A percentile compares a stretch with the other conserved stretches of the same genome.
Evolutionary conservation across 1,284 basidiomycete genomes (phyloP).

Genomic region (Ustilago sp.): DNA sequence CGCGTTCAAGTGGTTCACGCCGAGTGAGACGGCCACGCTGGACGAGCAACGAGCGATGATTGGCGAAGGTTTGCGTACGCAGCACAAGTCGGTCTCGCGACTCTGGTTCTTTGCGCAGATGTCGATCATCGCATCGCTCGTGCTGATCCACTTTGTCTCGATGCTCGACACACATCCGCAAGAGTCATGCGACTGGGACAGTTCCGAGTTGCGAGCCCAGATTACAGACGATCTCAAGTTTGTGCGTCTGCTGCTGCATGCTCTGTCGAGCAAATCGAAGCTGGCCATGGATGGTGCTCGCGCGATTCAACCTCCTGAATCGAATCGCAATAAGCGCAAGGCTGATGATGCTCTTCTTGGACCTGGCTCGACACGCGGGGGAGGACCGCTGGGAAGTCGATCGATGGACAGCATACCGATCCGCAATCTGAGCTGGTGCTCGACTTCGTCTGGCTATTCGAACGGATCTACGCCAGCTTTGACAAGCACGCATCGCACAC

Average conservation of each 20-base stretch:
- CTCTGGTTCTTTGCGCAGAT: conserved; percentile 62
- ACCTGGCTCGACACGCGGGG: conserved; percentile 12
- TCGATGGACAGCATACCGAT: conserved; percentile 37
- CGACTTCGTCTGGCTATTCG: conserved; percentile 39
- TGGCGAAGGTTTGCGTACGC: conserved; percentile 45
- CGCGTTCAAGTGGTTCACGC: conserved; percentile 58
- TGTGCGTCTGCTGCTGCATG: conserved; percentile 55
- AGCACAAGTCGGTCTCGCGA: conserved; percentile 43
- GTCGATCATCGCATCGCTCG: conserved; percentile 55
- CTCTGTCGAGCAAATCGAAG: conserved; percentile 52
- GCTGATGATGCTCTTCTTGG: conserved; percentile 28
- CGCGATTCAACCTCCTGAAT: conserved; percentile 55
- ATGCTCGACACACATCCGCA: conserved; percentile 59
- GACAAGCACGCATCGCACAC: conserved; percentile 23
- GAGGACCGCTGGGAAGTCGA: conserved; percentile 32
- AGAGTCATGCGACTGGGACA: conserved; percentile 53
- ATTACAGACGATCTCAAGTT: conserved; percentile 62
- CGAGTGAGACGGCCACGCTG: conserved; percentile 38
- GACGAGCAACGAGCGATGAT: conserved; percentile 47
- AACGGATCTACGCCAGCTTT: conserved; percentile 30
- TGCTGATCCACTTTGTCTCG: conserved; percentile 60
- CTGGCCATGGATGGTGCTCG: conserved; percentile 54
- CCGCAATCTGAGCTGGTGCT: conserved; percentile 43
- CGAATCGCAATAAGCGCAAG: conserved; percentile 42
- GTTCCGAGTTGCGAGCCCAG: conserved; percentile 49